Percentiles rank a stretch among this genome's conserved stretches.
Conservation (phyloP, 2,329 filamentous ascomycete genomes). For the Emericellopsis cladophorae region DNA sequence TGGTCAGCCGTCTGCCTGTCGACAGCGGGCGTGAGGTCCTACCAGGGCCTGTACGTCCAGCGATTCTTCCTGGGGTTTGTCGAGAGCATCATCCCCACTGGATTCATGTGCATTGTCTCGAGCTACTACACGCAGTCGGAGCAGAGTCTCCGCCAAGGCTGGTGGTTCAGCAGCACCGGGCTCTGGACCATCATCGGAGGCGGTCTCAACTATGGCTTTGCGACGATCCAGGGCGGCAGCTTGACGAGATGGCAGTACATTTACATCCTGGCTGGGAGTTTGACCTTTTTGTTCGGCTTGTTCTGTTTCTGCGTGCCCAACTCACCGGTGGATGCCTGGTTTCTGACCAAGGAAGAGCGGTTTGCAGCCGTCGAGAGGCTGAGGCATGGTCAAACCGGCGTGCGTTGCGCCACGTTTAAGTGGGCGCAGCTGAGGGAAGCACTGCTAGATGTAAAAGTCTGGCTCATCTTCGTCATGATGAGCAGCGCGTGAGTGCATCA, state of each 20-base stretch:
- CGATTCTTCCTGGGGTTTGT: constrained; percentile 45
- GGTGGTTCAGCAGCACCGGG: constrained; percentile 32
- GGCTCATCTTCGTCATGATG: constrained; percentile 38
- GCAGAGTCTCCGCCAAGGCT: constrained; percentile 33
- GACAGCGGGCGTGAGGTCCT: constrained; percentile 52
- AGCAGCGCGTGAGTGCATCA: constrained; percentile 25
- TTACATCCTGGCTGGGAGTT: constrained; percentile 33
- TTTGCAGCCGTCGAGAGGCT: constrained; percentile 37
- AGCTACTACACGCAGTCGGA: constrained; percentile 36
- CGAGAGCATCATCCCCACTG: constrained; percentile 35
- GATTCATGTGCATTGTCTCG: constrained; percentile 34
- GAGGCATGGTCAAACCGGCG: constrained; percentile 32
- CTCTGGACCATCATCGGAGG: constrained; percentile 34
- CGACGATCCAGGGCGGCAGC: constrained; percentile 26
- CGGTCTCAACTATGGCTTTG: constrained; percentile 36
- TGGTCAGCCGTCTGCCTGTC: constrained; percentile 58
- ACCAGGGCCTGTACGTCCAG: constrained; percentile 52
- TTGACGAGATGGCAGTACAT: constrained; percentile 41
- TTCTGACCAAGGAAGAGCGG: constrained; percentile 36
- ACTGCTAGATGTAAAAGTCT: constrained; percentile 33
- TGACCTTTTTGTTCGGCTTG: constrained; percentile 36
- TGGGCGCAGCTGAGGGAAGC: constrained; percentile 29
- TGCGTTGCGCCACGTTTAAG: constrained; percentile 34
- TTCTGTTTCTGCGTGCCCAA: constrained; percentile 41
- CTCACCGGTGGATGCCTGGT: constrained; percentile 41